Base-by-base conservation (phyloP, 192 early-diverging fungal species). In the Pilobolus umbonatus region DNA sequence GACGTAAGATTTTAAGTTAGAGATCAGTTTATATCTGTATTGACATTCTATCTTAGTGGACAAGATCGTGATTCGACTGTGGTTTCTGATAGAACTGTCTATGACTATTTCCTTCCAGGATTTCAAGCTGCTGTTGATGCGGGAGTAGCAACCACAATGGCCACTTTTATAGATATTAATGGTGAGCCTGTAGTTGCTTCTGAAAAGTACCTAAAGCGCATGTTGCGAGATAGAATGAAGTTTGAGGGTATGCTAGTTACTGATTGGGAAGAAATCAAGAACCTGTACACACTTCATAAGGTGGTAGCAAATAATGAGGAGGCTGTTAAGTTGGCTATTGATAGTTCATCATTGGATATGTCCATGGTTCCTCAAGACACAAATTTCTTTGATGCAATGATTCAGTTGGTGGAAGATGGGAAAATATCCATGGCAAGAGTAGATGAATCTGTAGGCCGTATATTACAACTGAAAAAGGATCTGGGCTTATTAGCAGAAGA, bases 381-480 rank as follows among this genome's bases (percentile, higher is more conserved):
- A n/a, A 79, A 65, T 14, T 86, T 86, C 47, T 54, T 76, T 25
- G 57, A 64, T 10, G 46, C 68, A 21, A 54, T 71, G 5, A 22
- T 65, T 28, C 52, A 55, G 0, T 67, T 86, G 0, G 80, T 86
- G 0, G 34, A 63, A 1, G 58, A 50, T 30, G 72, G 70, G 5
- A n/a, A 19, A 8, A 39, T 86, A 6, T 22, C 70, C 0, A 71
- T 67, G n/a, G 8, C 36, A 2, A 59, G 81, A 4, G 46, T 83
- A 7, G 74, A 82, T 11, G 74, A 77, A 25, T 80, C 79, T 5
- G 81, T 71, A 9, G 80, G 66, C 2, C 73, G 77, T 42, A 51
- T 86, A 2, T 58, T 86, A 45, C 84, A 86, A 64, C 65, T 83
- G 21, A 86, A 86, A 62, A 86, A 86, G 62, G 84, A 86, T 60